A percentile compares a stretch with the other conserved stretches of the same genome.
Evolutionary conservation across 495 filamentous ascomycete species (phyloP).

Genomic region (Aspergillus indologenus): DNA sequence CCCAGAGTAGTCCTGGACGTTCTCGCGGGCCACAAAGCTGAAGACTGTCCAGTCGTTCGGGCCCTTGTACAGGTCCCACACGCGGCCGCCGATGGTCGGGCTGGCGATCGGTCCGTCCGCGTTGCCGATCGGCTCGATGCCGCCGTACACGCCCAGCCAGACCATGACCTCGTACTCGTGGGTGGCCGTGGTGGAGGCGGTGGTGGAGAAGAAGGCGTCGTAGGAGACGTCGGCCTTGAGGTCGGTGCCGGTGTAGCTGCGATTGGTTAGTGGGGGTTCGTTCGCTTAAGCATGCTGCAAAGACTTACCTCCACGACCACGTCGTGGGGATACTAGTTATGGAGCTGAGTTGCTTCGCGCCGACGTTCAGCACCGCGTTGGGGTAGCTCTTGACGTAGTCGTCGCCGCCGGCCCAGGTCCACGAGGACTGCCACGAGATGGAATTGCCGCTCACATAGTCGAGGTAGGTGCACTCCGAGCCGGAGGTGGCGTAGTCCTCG

Average conservation of each 20-base stretch:
- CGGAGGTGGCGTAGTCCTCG: slow-evolving; percentile 1
- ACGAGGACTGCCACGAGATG: slow-evolving; percentile 8
- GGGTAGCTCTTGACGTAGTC: slow-evolving; percentile 5
- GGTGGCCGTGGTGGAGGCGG: neutral
- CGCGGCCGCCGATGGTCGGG: neutral
- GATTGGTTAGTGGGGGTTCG: neutral
- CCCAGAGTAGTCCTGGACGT: slow-evolving; percentile 9
- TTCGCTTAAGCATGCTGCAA: too few species aligned
- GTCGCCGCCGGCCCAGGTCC: slow-evolving; percentile 5
- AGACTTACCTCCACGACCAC: neutral
- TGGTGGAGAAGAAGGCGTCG: slow-evolving; percentile 4
- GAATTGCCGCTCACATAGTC: slow-evolving; percentile 1
- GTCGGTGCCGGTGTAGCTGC: slow-evolving; percentile 1
- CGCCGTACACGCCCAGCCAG: slow-evolving; percentile 6
- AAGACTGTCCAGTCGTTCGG: slow-evolving; percentile 4
- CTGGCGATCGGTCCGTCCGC: neutral
- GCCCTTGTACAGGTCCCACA: slow-evolving; percentile 4
- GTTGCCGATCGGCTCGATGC: slow-evolving; percentile 2
- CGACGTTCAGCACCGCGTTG: slow-evolving; percentile 4
- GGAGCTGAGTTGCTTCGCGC: slow-evolving; percentile 4
- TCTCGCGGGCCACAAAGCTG: slow-evolving; percentile 1
- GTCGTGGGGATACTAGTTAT: neutral
- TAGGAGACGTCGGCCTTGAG: slow-evolving; percentile 1
- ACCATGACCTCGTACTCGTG: slow-evolving; percentile 7
- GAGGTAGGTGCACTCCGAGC: slow-evolving; percentile 5